Evolutionary conservation across 169 alveolate genomes (phyloP).

Genomic region (Fabrea salina): DNA sequence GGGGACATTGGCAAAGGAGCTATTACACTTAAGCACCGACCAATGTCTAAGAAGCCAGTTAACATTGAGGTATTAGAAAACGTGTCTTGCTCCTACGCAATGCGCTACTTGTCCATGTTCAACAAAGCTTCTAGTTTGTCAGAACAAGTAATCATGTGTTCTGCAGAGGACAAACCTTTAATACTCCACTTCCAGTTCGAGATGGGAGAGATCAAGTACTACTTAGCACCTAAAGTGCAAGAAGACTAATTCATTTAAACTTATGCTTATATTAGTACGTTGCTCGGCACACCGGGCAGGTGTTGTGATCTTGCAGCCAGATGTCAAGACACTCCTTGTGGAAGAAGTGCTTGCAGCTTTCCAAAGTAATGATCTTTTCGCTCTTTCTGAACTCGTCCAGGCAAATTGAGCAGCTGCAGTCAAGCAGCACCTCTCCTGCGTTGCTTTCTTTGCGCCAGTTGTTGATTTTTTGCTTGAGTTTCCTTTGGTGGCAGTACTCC

Average conservation of each 20-base stretch:
- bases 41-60: constrained; percentile 86
- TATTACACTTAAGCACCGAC: constrained; percentile 90
- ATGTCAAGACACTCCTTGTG: constrained; percentile 61
- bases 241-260: constrained; percentile 68
- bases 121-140: constrained; percentile 92
- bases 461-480: neutral
- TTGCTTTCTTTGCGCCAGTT: neutral
- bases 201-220: constrained; percentile 90
- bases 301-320: constrained; percentile 51
- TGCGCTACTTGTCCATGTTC: constrained; percentile 92
- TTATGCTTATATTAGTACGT: neutral
- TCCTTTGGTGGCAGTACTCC: neutral
- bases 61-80: constrained; percentile 88
- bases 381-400: neutral
- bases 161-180: constrained; percentile 93
- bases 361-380: constrained; percentile 34
- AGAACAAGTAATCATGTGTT: constrained; percentile 83
- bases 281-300: constrained; percentile 63
- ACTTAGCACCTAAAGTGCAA: constrained; percentile 95
- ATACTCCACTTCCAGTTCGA: constrained; percentile 91
- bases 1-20: constrained; percentile 96
- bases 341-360: constrained; percentile 51
- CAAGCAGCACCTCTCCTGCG: neutral
- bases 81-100: constrained; percentile 89
- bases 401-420: constrained; percentile 24